Percentiles rank a stretch among this genome's conserved stretches.
Evolutionary conservation across 129 eudicot genomes (phyloP).

Genomic region (Pseudognaphalium luteoalbum): DNA sequence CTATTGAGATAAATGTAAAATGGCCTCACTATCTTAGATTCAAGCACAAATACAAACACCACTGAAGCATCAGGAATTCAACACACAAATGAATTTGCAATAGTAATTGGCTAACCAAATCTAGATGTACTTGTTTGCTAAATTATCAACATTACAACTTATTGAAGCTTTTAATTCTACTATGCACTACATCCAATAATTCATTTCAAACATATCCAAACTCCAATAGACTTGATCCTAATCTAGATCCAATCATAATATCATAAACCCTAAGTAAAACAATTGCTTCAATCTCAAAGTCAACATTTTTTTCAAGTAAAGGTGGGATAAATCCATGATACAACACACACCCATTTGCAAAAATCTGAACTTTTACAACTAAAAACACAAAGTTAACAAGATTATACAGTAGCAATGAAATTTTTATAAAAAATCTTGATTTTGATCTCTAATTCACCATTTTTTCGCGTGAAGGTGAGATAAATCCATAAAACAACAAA

Average conservation of each 20-base stretch:
- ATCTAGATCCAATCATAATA: conserved; percentile 30
- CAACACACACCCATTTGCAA: conserved; percentile 7
- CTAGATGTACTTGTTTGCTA: background rate
- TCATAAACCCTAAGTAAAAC: conserved; percentile 24
- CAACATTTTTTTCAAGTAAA: conserved; percentile 5
- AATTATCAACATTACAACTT: background rate
- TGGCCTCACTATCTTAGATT: background rate
- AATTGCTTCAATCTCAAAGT: conserved; percentile 2
- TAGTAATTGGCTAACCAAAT: background rate
- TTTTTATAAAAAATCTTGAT: too few species aligned
- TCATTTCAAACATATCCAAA: background rate
- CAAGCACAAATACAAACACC: background rate
- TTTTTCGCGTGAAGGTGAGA: background rate
- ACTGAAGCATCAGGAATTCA: background rate
- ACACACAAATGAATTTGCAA: background rate
- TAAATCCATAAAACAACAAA: conserved; percentile 6
- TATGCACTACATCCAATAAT: background rate
- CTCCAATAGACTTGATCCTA: background rate
- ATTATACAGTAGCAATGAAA: too few species aligned
- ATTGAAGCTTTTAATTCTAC: background rate
- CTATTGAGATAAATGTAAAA: background rate
- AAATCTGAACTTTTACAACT: background rate
- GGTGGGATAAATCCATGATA: conserved; percentile 5
- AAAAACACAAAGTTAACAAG: too few species aligned
- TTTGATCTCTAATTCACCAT: background rate